Conservation (phyloP, 2,329 filamentous ascomycete genomes). For the Ophiostoma tasmaniense region DNA sequence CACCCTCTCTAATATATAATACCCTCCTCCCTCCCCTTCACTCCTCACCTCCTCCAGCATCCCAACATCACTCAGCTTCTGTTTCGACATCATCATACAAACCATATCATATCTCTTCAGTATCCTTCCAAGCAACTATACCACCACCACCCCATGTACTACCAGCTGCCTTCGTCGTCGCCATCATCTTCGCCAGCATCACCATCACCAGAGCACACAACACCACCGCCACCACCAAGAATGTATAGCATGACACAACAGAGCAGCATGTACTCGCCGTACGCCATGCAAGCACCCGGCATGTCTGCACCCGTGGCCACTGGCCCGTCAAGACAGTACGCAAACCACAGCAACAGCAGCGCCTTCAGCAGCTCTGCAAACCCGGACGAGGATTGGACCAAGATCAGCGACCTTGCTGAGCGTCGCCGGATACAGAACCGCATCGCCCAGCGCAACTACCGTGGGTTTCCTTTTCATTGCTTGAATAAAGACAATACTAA, state of each 20-base stretch:
- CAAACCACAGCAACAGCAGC: conserved; percentile 73
- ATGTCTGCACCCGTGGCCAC: conserved; percentile 25
- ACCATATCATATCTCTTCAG: neutral
- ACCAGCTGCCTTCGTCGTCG: neutral
- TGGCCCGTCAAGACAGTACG: conserved; percentile 54
- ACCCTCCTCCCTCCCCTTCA: neutral
- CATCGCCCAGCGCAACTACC: conserved; percentile 95
- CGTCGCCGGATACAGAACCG: conserved; percentile 91
- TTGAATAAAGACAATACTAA: conserved; percentile 11
- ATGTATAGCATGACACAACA: conserved; percentile 33
- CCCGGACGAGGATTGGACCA: conserved; percentile 97
- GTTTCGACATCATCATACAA: neutral
- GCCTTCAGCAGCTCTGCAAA: conserved; percentile 92
- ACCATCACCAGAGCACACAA: neutral
- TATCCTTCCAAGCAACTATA: neutral
- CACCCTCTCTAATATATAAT: conserved; percentile 3
- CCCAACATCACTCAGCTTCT: neutral
- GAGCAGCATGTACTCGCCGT: conserved; percentile 30
- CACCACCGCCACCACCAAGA: conserved; percentile 31
- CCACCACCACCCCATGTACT: neutral
- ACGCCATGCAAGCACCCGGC: conserved; percentile 25
- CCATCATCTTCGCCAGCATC: neutral
- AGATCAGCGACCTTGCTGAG: conserved; percentile 95
- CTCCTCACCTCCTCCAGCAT: neutral
- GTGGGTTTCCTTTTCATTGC: conserved; percentile 38